A percentile compares a stretch with the other conserved stretches of the same genome.
Conservation (phyloP, 768 basidiomycete species). For the Termitomyces bulborhizus region DNA sequence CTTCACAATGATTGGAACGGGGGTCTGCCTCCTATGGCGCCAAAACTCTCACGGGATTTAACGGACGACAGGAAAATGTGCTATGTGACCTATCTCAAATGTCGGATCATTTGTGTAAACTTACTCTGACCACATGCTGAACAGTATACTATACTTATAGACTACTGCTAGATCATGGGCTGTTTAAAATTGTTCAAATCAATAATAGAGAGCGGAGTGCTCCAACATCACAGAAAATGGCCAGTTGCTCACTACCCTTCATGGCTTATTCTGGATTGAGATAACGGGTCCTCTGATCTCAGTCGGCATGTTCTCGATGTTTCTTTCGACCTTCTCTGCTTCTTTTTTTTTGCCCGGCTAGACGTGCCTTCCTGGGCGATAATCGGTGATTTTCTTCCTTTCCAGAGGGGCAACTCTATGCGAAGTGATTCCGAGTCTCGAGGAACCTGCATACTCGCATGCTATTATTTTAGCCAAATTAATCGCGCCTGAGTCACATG, state of each 20-base stretch:
- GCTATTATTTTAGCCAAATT: neutral
- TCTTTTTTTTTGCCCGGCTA: neutral
- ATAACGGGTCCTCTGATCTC: neutral
- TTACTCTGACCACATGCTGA: neutral
- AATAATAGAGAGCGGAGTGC: neutral
- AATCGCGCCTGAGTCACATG: neutral
- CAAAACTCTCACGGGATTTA: neutral
- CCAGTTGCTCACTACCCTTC: neutral
- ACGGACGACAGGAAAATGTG: neutral
- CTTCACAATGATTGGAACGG: constrained; percentile 16
- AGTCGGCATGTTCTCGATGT: neutral
- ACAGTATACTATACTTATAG: neutral
- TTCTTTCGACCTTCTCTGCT: neutral
- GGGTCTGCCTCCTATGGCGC: neutral
- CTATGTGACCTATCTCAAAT: neutral
- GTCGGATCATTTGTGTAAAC: neutral
- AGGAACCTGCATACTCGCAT: neutral
- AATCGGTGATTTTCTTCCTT: neutral
- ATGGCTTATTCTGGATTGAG: neutral
- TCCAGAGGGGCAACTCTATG: neutral
- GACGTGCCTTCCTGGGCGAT: neutral
- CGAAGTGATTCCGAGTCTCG: constrained; percentile 1
- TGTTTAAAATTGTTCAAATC: neutral
- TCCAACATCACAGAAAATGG: neutral
- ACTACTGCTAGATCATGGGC: neutral